Percentiles rank a stretch among this genome's conserved stretches.
Conservation (phyloP, 306 rosid genomes). For the Nissolia schottii region DNA sequence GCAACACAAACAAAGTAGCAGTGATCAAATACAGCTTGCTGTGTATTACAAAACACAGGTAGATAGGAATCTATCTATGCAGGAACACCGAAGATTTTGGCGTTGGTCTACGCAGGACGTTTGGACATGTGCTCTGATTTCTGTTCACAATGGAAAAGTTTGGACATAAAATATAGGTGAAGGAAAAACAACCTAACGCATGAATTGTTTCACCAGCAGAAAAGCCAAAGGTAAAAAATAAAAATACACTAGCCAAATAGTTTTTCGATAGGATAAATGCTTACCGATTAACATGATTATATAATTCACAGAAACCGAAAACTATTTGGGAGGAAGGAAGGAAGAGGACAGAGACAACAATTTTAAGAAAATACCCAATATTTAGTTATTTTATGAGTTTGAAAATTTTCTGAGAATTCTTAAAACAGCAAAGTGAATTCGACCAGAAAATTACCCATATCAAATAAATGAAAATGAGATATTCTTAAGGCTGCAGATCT, state of each 20-base stretch:
- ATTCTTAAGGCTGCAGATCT: background rate
- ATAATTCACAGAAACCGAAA: background rate
- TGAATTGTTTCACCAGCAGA: background rate
- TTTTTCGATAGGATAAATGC: background rate
- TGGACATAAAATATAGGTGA: background rate
- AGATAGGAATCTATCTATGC: background rate
- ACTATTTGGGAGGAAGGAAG: too few species aligned
- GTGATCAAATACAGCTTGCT: background rate
- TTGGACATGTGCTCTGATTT: conserved; percentile 65
- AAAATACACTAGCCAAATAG: background rate
- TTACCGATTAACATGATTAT: background rate
- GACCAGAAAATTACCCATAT: background rate
- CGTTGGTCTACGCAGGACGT: background rate
- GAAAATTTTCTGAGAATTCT: background rate
- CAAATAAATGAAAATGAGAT: background rate
- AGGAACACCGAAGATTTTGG: conserved; percentile 2
- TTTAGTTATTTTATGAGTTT: background rate
- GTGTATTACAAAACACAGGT: background rate
- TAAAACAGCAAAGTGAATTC: background rate
- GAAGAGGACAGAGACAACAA: background rate
- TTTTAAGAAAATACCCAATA: background rate
- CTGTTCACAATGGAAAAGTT: conserved; percentile 34
- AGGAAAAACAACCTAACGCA: background rate
- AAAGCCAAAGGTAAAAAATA: background rate
- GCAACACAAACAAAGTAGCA: background rate